Conservation (phyloP, 2,329 filamentous ascomycete species). For the Thelonectria blattea region DNA sequence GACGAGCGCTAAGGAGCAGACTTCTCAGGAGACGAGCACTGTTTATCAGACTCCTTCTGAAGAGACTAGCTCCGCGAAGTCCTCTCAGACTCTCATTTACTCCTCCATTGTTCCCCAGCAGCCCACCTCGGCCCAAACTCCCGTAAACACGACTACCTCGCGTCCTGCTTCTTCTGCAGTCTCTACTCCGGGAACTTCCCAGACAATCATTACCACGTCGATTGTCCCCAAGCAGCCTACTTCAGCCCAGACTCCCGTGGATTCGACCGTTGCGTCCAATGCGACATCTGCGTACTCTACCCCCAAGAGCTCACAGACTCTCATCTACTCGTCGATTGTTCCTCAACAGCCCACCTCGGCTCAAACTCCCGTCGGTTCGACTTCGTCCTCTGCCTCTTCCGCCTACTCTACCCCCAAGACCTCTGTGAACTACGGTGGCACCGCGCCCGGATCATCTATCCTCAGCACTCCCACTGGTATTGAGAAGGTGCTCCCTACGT, state of each 20-base stretch:
- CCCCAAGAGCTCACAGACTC: not conserved
- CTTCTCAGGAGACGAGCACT: not conserved
- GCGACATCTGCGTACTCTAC: not conserved
- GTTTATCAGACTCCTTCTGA: not conserved
- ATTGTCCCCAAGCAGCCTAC: not conserved
- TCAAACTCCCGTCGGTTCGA: not conserved
- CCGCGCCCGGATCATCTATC: conserved; percentile 4
- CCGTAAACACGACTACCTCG: not conserved
- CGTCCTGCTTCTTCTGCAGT: too few relatives aligned
- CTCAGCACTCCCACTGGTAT: conserved; percentile 12
- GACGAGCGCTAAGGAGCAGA: not conserved
- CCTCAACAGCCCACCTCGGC: conserved; percentile 11
- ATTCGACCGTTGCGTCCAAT: not conserved
- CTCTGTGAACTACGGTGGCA: not conserved
- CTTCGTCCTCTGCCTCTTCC: not conserved
- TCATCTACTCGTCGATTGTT: conserved; percentile 31
- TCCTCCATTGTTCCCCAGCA: conserved; percentile 27
- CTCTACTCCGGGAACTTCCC: not conserved
- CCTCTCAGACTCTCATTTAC: conserved; percentile 19
- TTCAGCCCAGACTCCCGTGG: not conserved
- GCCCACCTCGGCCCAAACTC: not conserved
- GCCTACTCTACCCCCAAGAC: not conserved
- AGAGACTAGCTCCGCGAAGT: not conserved
- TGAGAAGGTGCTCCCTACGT: conserved; percentile 6
- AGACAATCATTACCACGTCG: not conserved